A percentile compares a stretch with the other conserved stretches of the same genome.
Conservation (phyloP, 2,329 filamentous ascomycete genomes). For the Epichloe sp. region DNA sequence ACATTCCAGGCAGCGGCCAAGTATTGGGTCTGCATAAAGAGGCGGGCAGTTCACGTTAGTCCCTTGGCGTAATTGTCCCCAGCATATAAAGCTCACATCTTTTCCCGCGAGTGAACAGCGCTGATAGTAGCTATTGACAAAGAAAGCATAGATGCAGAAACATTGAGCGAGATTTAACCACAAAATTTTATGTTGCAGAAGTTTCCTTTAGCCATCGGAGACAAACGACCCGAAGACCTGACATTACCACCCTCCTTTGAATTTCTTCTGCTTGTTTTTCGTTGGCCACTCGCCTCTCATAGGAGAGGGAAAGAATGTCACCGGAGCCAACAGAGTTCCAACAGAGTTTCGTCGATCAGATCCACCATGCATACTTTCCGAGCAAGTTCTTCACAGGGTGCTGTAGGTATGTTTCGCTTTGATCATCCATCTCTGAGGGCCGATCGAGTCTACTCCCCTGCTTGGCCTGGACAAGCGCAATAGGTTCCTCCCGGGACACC, state of each 20-base stretch:
- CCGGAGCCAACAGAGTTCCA: not conserved
- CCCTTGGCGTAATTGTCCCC: not conserved
- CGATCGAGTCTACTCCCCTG: no score
- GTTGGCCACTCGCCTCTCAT: not conserved
- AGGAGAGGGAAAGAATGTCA: not conserved
- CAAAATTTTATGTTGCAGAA: not conserved
- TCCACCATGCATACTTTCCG: slow-evolving; percentile 2
- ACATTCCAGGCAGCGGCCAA: not conserved
- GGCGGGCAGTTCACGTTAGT: not conserved
- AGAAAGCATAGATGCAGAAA: not conserved
- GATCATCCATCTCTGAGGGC: not conserved
- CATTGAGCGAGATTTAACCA: not conserved
- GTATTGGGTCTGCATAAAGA: not conserved
- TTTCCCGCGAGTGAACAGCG: not conserved
- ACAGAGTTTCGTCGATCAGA: not conserved
- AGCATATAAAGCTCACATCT: not conserved
- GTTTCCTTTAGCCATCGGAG: not conserved
- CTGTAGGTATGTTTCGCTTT: not conserved
- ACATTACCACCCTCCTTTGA: not conserved
- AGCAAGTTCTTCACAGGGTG: not conserved
- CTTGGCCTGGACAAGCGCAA: not conserved
- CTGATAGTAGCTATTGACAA: not conserved
- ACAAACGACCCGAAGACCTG: not conserved
- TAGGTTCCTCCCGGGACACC: not conserved
- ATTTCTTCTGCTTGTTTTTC: not conserved